phyloP scores from a whole-genome alignment of 345 rosid genomes.

The Melastoma malabathricum region DNA sequence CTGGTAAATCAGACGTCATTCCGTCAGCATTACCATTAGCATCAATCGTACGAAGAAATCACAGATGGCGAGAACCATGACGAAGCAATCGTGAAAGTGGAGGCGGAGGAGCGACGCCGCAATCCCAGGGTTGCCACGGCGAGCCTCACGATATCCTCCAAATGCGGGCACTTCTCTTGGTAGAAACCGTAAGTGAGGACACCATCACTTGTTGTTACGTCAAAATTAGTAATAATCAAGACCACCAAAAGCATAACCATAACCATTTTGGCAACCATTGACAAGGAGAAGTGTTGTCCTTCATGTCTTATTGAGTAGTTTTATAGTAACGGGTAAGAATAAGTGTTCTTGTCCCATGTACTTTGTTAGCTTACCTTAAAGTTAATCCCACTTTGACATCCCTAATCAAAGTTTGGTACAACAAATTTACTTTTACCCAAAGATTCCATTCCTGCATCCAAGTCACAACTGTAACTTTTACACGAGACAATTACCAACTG shows the following conservation, averaged over 20 bases:
- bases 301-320: neutral
- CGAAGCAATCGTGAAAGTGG: conserved; percentile 83
- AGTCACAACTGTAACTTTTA: too few species aligned
- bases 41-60: too few species aligned
- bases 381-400: conserved; percentile 2
- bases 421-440: conserved; percentile 8
- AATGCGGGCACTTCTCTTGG: conserved; percentile 62
- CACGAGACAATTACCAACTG: neutral
- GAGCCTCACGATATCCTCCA: conserved; percentile 49
- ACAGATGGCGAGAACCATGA: conserved; percentile 27
- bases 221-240: conserved; percentile 5
- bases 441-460: too few species aligned
- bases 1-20: conserved; percentile 10
- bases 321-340: neutral
- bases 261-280: conserved; percentile 5
- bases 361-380: conserved; percentile 22
- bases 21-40: too few species aligned
- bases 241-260: conserved; percentile 9
- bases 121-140: conserved; percentile 58
- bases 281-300: neutral
- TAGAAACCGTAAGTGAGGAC: conserved; percentile 39
- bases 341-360: conserved; percentile 7
- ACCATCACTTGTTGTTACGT: conserved; percentile 11
- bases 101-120: conserved; percentile 76
- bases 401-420: conserved; percentile 31